These are phyloP conservation scores for Parastagonospora nodorum DNA, from an alignment of 2,329 filamentous ascomycete genomes.

Conservation along the genomic window DNA sequence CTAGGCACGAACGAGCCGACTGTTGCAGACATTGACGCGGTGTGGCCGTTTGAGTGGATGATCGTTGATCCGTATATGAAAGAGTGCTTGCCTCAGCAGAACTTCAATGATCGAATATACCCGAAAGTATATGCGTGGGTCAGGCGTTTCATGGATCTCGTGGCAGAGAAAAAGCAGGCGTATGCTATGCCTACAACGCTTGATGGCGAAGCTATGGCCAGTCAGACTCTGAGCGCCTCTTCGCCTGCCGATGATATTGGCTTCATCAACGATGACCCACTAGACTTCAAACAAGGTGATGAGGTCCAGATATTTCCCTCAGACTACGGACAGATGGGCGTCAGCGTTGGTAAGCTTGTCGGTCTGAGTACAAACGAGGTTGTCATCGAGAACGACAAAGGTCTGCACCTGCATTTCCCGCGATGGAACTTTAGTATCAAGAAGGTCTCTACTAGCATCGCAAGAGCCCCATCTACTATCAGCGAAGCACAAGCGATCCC, in stretches of 20 bases:
- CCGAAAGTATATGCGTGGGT: slow-evolving; percentile 70
- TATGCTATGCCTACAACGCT: slow-evolving; percentile 50
- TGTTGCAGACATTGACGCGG: slow-evolving; percentile 70
- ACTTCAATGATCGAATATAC: slow-evolving; percentile 59
- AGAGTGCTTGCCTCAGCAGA: slow-evolving; percentile 58
- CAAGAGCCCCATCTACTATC: background rate
- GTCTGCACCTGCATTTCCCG: slow-evolving; percentile 45
- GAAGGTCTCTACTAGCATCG: slow-evolving; percentile 5
- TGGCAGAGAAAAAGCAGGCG: slow-evolving; percentile 49
- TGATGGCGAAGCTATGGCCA: slow-evolving; percentile 40
- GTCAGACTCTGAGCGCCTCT: slow-evolving; percentile 52
- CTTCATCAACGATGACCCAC: slow-evolving; percentile 58
- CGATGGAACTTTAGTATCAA: slow-evolving; percentile 45
- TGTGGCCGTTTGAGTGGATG: slow-evolving; percentile 73
- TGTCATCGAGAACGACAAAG: slow-evolving; percentile 30
- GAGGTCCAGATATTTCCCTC: slow-evolving; percentile 52
- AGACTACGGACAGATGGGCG: slow-evolving; percentile 39
- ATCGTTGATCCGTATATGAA: slow-evolving; percentile 49
- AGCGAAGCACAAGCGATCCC: slow-evolving; percentile 8
- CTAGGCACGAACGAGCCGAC: slow-evolving; percentile 58
- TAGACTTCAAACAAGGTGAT: slow-evolving; percentile 59
- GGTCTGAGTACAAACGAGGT: slow-evolving; percentile 35
- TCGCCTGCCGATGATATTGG: slow-evolving; percentile 50
- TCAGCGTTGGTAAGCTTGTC: slow-evolving; percentile 32
- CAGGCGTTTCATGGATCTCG: slow-evolving; percentile 60